These are phyloP conservation scores for Heracleum sosnowskyi DNA, from an alignment of 129 eudicot genomes.

Conservation along the genomic window DNA sequence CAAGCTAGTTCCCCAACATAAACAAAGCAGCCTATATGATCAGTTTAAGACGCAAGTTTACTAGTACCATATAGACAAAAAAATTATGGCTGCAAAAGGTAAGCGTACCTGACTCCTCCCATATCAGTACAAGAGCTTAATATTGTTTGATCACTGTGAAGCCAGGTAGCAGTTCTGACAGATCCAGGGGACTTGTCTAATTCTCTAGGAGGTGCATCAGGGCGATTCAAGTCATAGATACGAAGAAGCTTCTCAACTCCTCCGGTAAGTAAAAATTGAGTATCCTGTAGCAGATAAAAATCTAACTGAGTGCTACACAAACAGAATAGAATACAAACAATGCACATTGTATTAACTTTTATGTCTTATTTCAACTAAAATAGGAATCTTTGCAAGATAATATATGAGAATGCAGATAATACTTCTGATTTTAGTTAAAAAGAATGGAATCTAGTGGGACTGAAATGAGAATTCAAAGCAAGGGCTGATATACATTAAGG, in stretches of 20 bases:
- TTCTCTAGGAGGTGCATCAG: conserved; percentile 76
- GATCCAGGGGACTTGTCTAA: conserved; percentile 72
- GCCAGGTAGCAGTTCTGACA: conserved; percentile 69
- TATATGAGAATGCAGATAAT: neutral
- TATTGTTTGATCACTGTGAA: conserved; percentile 79
- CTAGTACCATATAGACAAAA: neutral
- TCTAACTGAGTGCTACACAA: neutral
- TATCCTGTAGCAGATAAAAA: conserved; percentile 34
- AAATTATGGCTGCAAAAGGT: neutral
- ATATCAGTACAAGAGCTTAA: conserved; percentile 66
- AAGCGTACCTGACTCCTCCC: conserved; percentile 64
- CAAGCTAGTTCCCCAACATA: neutral
- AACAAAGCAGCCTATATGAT: neutral
- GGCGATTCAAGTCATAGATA: conserved; percentile 61
- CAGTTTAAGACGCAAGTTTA: neutral
- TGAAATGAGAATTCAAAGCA: neutral
- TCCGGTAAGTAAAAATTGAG: conserved; percentile 53
- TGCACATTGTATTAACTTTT: neutral
- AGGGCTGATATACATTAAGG: too few species aligned
- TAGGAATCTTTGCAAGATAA: neutral
- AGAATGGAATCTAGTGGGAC: neutral
- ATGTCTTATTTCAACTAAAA: neutral
- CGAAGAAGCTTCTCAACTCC: conserved; percentile 70
- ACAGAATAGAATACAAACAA: neutral
- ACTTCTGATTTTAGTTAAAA: neutral